These are phyloP conservation scores for Lotmaria passim DNA, from an alignment of 208 protist genomes.

Conservation along the genomic window DNA sequence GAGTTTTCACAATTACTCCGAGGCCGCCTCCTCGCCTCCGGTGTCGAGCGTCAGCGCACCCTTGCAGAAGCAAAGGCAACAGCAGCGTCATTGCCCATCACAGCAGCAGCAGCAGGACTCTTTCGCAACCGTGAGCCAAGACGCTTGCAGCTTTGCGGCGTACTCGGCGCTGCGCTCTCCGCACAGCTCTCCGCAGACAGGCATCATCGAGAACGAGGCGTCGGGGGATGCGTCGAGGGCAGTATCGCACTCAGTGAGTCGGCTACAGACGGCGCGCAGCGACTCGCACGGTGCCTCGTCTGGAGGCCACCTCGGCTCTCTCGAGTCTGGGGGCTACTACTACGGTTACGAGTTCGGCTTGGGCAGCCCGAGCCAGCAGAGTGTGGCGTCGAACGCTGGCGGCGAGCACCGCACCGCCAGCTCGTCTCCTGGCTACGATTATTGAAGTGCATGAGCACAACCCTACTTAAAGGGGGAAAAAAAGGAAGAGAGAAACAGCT, in stretches of 20 bases:
- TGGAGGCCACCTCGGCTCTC: slow-evolving; percentile 7
- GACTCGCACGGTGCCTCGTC: slow-evolving; percentile 9
- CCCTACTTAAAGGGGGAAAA: not conserved
- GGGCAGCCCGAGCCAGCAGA: slow-evolving; percentile 20
- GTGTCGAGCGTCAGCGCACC: not conserved
- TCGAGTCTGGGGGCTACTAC: slow-evolving; percentile 32
- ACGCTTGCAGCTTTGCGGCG: slow-evolving; percentile 25
- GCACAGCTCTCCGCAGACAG: slow-evolving; percentile 13
- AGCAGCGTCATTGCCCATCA: not conserved
- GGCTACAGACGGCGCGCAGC: slow-evolving; percentile 7
- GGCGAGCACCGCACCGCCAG: not conserved
- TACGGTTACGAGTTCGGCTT: slow-evolving; percentile 39
- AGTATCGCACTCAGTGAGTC: slow-evolving; percentile 9
- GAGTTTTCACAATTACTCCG: slow-evolving; percentile 36
- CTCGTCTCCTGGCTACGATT: slow-evolving; percentile 5
- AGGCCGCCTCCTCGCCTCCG: slow-evolving; percentile 6
- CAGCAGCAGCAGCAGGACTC: slow-evolving; percentile 6
- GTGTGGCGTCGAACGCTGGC: slow-evolving; percentile 8
- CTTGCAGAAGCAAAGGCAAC: not conserved
- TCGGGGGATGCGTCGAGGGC: slow-evolving; percentile 12
- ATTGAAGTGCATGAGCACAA: not conserved
- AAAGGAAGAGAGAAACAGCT: too few relatives aligned
- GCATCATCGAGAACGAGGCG: slow-evolving; percentile 4
- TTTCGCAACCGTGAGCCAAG: slow-evolving; percentile 16
- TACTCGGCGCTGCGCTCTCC: slow-evolving; percentile 29